Percentiles rank a stretch among this genome's conserved stretches.
phyloP scores from a whole-genome alignment of 2,329 filamentous ascomycete genomes.

The Periglandula ipomoeae region DNA sequence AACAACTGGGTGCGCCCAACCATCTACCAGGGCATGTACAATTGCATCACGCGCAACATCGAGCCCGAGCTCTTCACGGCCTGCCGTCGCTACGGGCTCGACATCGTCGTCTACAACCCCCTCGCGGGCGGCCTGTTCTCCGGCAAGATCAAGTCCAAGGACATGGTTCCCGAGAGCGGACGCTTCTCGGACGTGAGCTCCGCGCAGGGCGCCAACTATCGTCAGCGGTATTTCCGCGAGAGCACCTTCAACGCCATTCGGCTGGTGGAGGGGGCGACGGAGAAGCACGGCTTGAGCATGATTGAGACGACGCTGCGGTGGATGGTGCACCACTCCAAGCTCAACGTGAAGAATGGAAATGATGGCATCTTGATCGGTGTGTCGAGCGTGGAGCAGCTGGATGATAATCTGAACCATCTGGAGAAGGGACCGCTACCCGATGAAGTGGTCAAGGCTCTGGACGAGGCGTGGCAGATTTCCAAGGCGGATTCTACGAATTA shows the following conservation, averaged over 20 bases:
- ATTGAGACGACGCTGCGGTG: constrained; percentile 69
- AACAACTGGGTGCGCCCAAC: constrained; percentile 75
- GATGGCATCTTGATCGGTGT: constrained; percentile 54
- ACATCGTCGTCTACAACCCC: constrained; percentile 76
- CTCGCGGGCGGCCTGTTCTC: constrained; percentile 72
- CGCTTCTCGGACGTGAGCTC: constrained; percentile 56
- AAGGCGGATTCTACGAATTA: constrained; percentile 48
- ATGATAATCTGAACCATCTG: constrained; percentile 46
- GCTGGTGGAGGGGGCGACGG: constrained; percentile 56
- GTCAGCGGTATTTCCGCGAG: constrained; percentile 64
- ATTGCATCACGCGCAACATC: constrained; percentile 66
- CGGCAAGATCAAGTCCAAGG: constrained; percentile 64
- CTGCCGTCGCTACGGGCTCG: constrained; percentile 66
- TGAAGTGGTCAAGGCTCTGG: constrained; percentile 64
- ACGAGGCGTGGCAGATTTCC: constrained; percentile 66
- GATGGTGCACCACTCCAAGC: constrained; percentile 59
- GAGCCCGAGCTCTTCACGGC: constrained; percentile 66
- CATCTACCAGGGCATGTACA: constrained; percentile 85
- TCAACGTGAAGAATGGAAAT: constrained; percentile 42
- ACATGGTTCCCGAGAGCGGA: constrained; percentile 54
- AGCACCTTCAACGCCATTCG: constrained; percentile 52
- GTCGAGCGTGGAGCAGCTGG: constrained; percentile 47
- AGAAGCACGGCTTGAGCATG: constrained; percentile 59
- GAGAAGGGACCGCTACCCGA: constrained; percentile 67
- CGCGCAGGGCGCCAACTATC: constrained; percentile 46